phyloP scores from a whole-genome alignment of 2,329 filamentous ascomycete genomes.

The Colletotrichum siamense region DNA sequence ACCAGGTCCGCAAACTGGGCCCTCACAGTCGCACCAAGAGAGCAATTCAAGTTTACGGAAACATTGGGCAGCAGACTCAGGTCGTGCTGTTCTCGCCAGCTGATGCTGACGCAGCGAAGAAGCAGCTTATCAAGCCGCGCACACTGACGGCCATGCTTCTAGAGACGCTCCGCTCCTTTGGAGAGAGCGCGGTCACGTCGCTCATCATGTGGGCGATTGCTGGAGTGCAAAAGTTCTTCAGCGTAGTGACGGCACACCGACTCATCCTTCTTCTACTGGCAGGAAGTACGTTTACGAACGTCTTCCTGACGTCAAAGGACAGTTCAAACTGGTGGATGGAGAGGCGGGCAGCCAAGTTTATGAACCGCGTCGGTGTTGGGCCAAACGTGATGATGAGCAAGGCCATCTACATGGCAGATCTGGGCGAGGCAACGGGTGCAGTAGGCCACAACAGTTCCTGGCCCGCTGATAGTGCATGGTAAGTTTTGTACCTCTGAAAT shows the following conservation, averaged over 20 bases:
- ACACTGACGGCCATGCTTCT: constrained; percentile 73
- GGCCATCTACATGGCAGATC: constrained; percentile 81
- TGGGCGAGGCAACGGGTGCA: constrained; percentile 67
- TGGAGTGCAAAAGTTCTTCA: constrained; percentile 68
- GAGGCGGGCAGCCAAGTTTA: constrained; percentile 78
- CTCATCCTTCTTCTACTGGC: constrained; percentile 74
- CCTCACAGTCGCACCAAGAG: constrained; percentile 77
- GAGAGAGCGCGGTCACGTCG: constrained; percentile 76
- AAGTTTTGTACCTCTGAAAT: constrained; percentile 23
- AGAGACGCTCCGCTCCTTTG: constrained; percentile 75
- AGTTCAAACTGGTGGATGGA: constrained; percentile 85
- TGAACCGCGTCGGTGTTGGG: constrained; percentile 79
- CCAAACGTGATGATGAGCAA: constrained; percentile 84
- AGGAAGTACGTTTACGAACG: constrained; percentile 74
- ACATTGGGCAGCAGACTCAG: constrained; percentile 72
- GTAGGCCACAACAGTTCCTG: constrained; percentile 35
- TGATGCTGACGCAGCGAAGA: constrained; percentile 50
- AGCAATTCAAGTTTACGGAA: constrained; percentile 80
- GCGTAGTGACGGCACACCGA: constrained; percentile 73
- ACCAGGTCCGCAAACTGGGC: constrained; percentile 78
- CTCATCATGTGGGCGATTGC: constrained; percentile 80
- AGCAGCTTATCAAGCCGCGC: constrained; percentile 65
- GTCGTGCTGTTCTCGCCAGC: constrained; percentile 65
- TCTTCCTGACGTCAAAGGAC: constrained; percentile 76
- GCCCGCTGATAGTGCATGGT: constrained; percentile 57